Conservation (phyloP, 257 asterid species). For the Solanum piurae region DNA sequence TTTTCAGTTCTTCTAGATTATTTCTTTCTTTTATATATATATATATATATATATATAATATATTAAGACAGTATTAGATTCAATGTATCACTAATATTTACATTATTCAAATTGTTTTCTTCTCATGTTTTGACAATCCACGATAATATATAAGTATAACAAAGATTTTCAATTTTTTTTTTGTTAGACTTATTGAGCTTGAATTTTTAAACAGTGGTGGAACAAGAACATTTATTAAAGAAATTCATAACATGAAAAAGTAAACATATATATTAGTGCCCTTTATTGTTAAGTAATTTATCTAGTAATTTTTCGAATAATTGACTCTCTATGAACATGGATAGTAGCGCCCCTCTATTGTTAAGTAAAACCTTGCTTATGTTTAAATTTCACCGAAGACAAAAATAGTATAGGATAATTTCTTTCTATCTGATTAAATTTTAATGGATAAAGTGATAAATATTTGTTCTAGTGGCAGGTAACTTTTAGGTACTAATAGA, state of each 20-base stretch:
- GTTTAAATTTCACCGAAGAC: too few species aligned
- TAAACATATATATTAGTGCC: not conserved
- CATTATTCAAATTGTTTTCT: not conserved
- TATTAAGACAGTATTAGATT: not conserved
- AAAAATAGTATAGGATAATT: not conserved
- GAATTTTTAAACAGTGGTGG: too few species aligned
- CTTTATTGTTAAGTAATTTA: not conserved
- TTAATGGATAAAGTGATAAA: not conserved
- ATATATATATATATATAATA: too few species aligned
- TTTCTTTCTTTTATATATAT: not conserved
- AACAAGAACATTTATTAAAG: not conserved
- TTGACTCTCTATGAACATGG: not conserved
- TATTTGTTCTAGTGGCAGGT: not conserved
- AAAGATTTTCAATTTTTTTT: not conserved
- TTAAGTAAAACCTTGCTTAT: not conserved
- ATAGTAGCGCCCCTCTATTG: too few species aligned
- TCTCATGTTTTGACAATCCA: not conserved
- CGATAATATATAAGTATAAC: not conserved
- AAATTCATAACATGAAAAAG: not conserved
- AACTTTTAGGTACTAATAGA: not conserved
- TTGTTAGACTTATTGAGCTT: not conserved
- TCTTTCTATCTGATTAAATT: not conserved
- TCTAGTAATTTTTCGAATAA: not conserved
- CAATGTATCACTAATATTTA: not conserved
- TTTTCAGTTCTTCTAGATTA: not conserved